Evolutionary conservation across 2,329 filamentous ascomycete species (phyloP).

Genomic region (Penicillium decumbens): DNA sequence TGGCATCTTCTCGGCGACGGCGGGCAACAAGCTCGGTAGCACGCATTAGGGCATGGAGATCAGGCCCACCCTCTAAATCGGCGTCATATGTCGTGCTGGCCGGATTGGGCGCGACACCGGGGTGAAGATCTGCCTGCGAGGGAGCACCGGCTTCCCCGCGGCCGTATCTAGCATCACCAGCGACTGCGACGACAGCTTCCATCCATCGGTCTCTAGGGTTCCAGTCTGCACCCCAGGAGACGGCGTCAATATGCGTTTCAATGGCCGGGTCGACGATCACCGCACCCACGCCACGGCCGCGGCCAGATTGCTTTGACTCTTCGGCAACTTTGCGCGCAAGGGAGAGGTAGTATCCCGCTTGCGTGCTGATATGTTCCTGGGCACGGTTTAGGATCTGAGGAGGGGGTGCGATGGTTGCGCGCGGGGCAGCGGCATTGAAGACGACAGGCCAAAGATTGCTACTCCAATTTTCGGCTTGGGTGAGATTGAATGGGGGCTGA

Average conservation of each 20-base stretch:
- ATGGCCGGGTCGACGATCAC: slow-evolving; percentile 45
- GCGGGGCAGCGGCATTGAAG: slow-evolving; percentile 44
- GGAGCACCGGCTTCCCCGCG: slow-evolving; percentile 27
- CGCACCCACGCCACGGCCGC: slow-evolving; percentile 41
- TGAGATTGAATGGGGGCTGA: slow-evolving; percentile 37
- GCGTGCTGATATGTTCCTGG: slow-evolving; percentile 34
- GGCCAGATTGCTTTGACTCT: slow-evolving; percentile 35
- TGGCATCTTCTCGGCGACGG: slow-evolving; percentile 33
- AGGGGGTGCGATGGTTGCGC: slow-evolving; percentile 42
- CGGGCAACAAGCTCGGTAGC: slow-evolving; percentile 41
- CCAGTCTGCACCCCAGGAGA: slow-evolving; percentile 16
- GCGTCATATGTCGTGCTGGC: slow-evolving; percentile 25
- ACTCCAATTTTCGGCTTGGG: slow-evolving; percentile 43
- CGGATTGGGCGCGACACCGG: slow-evolving; percentile 23
- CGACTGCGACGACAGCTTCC: slow-evolving; percentile 42
- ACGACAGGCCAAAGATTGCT: slow-evolving; percentile 42
- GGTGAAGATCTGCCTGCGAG: slow-evolving; percentile 21
- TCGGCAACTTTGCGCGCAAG: slow-evolving; percentile 38
- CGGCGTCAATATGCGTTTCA: slow-evolving; percentile 21
- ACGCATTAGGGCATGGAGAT: slow-evolving; percentile 47
- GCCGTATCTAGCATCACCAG: slow-evolving; percentile 42
- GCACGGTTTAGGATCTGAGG: slow-evolving; percentile 34
- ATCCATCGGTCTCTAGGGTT: slow-evolving; percentile 27
- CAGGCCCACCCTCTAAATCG: slow-evolving; percentile 41
- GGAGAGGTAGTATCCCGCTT: slow-evolving; percentile 38